Base-by-base conservation (phyloP, 306 rosid species). In the Comarum palustre region DNA sequence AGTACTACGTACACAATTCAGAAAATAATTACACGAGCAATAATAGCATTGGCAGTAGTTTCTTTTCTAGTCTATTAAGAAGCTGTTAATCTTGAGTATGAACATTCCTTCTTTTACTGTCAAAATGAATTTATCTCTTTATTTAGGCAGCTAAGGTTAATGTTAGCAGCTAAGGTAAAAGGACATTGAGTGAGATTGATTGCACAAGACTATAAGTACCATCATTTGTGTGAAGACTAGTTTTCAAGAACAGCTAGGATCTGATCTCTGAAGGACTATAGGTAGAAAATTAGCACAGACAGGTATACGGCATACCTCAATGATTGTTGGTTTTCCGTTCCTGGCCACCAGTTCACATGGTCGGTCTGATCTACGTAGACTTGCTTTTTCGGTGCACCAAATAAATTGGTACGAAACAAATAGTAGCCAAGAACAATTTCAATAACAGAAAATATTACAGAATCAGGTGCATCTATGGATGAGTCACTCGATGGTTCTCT, bases 291-390 rank as follows among this genome's bases (percentile, higher is more conserved):
- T 12, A 19, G 31, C 73, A 48, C 73, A 69, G 34, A 31, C 73
- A 31, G 2, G 31, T 32, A 46, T 25, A 58, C 38, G 16, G 29
- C 11, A 31, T 58, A 32, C 2, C 47, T 50, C 62, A 32, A 69
- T 69, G 62, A 69, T 50, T 50, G 46, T 31, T 16, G 58, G 24
- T 50, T 48, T 69, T 51, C 2, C 15, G 4, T 50, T 43, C 42
- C 25, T 29, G 27, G 36, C 69, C 80, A 48, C 57, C 68, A 73
- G 74, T 43, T 81, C 88, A 83, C 87, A 59, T 87, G 86, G 67
- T 20, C 10, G 42, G 66, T 68, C 67, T 74, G 75, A 74, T 75
- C 80, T 69, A 32, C 67, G 39, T 14, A 22, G 81, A 58, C 41
- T 46, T 52, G 22, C 64, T 43, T 20, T 51, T 59, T 77, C 47